These are phyloP conservation scores for Fusarium azukiicola DNA, from an alignment of 2,329 filamentous ascomycete genomes.

Conservation along the genomic window DNA sequence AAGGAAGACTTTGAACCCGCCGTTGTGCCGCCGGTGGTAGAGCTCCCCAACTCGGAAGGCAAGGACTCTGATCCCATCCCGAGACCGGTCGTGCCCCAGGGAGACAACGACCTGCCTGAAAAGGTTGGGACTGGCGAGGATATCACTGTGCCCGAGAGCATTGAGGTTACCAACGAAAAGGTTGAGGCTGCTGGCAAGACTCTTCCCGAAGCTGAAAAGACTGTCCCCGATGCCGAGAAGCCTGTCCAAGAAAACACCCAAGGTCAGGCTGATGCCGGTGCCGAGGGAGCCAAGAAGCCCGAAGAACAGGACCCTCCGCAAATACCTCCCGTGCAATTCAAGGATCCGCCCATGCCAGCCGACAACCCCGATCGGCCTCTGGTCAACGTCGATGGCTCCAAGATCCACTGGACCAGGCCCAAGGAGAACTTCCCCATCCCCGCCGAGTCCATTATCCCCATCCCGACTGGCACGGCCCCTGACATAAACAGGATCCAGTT, in stretches of 20 bases:
- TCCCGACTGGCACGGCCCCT: conserved; percentile 87
- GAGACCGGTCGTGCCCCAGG: conserved; percentile 36
- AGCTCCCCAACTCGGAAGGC: conserved; percentile 40
- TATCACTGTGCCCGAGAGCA: conserved; percentile 2
- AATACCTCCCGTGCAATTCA: conserved; percentile 51
- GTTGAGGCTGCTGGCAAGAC: neutral
- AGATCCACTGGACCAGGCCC: conserved; percentile 86
- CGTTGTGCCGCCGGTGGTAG: conserved; percentile 38
- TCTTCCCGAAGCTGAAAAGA: conserved; percentile 28
- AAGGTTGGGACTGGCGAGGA: neutral
- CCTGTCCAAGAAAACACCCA: conserved; percentile 21
- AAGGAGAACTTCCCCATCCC: conserved; percentile 89
- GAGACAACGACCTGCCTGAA: conserved; percentile 21
- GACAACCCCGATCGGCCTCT: conserved; percentile 42
- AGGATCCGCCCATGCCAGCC: conserved; percentile 53
- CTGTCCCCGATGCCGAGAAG: conserved; percentile 25
- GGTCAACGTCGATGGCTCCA: conserved; percentile 43
- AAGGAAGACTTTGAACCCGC: conserved; percentile 45
- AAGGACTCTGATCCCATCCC: conserved; percentile 33
- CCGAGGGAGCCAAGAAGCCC: conserved; percentile 26
- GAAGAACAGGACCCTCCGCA: conserved; percentile 40
- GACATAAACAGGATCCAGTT: conserved; percentile 89
- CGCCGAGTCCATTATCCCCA: conserved; percentile 83
- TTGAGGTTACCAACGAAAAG: conserved; percentile 12
- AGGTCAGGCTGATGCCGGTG: conserved; percentile 24